phyloP scores from a whole-genome alignment of 129 eudicot genomes.

The Artemisia annua region DNA sequence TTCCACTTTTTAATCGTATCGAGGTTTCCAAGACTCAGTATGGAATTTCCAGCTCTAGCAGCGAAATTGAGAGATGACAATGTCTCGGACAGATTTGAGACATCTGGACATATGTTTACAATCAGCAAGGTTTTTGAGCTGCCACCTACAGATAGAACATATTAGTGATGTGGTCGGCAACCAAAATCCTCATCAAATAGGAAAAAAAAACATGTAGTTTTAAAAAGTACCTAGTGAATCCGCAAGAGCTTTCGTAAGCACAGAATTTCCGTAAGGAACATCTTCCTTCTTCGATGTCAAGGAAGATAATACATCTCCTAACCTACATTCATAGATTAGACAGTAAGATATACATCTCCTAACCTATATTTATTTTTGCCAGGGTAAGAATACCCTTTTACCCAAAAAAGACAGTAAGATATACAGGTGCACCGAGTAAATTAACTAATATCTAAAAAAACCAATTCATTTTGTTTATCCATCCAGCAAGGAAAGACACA shows the following conservation, averaged over 20 bases:
- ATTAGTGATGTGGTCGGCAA: no score
- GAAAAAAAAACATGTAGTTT: slow-evolving; percentile 17
- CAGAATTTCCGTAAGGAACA: slow-evolving; percentile 79
- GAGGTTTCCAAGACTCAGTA: slow-evolving; percentile 86
- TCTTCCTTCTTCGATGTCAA: slow-evolving; percentile 75
- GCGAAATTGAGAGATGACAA: slow-evolving; percentile 87
- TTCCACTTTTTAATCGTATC: slow-evolving; percentile 97
- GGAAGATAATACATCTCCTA: slow-evolving; percentile 92
- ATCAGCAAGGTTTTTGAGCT: slow-evolving; percentile 83
- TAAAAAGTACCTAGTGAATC: slow-evolving; percentile 78
- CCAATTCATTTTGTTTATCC: background rate
- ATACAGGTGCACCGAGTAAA: background rate
- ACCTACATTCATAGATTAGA: slow-evolving; percentile 43
- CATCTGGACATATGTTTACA: slow-evolving; percentile 77
- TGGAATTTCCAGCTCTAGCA: slow-evolving; percentile 85
- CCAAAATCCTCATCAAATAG: background rate
- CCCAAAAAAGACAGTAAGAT: no score
- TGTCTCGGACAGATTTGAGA: slow-evolving; percentile 69
- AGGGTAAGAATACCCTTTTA: no score
- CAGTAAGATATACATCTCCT: background rate
- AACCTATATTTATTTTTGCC: no score
- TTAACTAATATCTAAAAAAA: background rate
- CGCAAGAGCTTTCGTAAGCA: slow-evolving; percentile 74
- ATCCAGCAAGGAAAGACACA: slow-evolving; percentile 6
- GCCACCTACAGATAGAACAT: slow-evolving; percentile 58